phyloP scores from a whole-genome alignment of 2,329 filamentous ascomycete genomes.

The Zymoseptoria brevis region DNA sequence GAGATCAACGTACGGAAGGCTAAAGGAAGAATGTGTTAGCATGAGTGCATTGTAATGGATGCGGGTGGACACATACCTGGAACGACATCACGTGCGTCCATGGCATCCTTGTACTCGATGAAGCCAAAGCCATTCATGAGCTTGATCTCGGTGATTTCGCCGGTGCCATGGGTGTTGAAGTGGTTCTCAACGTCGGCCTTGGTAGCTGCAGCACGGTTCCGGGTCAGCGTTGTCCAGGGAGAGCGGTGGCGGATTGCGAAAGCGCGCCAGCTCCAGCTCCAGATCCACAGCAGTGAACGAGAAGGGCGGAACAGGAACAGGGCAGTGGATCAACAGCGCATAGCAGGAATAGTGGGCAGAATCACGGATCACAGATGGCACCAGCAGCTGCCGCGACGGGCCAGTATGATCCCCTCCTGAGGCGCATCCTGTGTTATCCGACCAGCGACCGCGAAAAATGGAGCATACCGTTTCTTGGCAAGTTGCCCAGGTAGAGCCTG shows the following conservation, averaged over 20 bases:
- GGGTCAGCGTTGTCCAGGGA: constrained; percentile 39
- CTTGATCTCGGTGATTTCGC: constrained; percentile 98
- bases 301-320: neutral
- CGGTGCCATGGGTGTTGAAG: constrained; percentile 90
- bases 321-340: neutral
- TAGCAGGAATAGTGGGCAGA: constrained; percentile 10
- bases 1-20: constrained; percentile 46
- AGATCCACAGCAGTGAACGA: constrained; percentile 10
- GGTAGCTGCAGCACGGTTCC: constrained; percentile 59
- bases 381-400: neutral
- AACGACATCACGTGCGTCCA: constrained; percentile 97
- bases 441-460: constrained; percentile 22
- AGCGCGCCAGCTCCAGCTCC: constrained; percentile 25
- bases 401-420: neutral
- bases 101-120: constrained; percentile 97
- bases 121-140: constrained; percentile 99
- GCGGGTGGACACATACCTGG: constrained; percentile 56
- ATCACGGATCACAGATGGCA: constrained; percentile 19
- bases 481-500: constrained; percentile 93
- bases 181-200: constrained; percentile 95
- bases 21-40: constrained; percentile 24
- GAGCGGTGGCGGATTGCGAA: constrained; percentile 10
- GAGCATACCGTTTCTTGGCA: constrained; percentile 83
- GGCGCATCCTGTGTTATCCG: constrained; percentile 18
- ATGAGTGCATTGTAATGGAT: constrained; percentile 13